Evolutionary conservation across 371 early-diverging fungal genomes (phyloP).

Genomic region (Fennellomyces sp.): DNA sequence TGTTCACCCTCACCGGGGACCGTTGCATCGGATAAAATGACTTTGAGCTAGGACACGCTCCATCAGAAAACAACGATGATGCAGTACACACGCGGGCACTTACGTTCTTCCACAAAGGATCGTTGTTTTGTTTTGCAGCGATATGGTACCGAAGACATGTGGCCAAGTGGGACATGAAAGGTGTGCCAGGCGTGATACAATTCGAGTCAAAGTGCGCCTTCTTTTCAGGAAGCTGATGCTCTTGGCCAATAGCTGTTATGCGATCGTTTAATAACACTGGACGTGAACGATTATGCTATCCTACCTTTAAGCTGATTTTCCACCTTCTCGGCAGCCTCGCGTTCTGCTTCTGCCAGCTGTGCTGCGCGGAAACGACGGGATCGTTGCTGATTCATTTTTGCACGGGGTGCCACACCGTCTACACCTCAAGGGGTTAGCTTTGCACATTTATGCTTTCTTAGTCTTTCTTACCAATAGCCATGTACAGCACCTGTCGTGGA

Average conservation of each 20-base stretch:
- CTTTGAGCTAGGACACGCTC: slow-evolving; percentile 62
- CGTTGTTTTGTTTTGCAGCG: slow-evolving; percentile 84
- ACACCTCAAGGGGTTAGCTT: slow-evolving; percentile 8
- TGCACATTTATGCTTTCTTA: background rate
- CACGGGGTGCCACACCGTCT: slow-evolving; percentile 99
- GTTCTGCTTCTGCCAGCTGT: slow-evolving; percentile 78
- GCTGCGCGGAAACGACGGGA: slow-evolving; percentile 97
- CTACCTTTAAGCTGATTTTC: slow-evolving; percentile 53
- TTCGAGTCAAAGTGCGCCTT: slow-evolving; percentile 93
- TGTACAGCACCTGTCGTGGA: slow-evolving; percentile 94
- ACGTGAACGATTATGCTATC: background rate
- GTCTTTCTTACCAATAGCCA: slow-evolving; percentile 83
- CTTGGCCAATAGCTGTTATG: slow-evolving; percentile 55
- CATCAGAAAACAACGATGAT: background rate
- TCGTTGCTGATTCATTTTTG: slow-evolving; percentile 99
- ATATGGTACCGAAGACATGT: slow-evolving; percentile 88
- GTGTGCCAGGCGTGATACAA: slow-evolving; percentile 99
- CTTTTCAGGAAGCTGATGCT: slow-evolving; percentile 55
- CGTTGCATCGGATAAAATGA: slow-evolving; percentile 94
- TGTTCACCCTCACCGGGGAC: slow-evolving; percentile 99
- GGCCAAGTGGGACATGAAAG: slow-evolving; percentile 96
- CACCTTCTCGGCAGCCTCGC: slow-evolving; percentile 73
- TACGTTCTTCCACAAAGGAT: slow-evolving; percentile 91
- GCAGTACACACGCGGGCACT: no score
- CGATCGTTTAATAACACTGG: slow-evolving; percentile 15